A percentile compares a stretch with the other conserved stretches of the same genome.
phyloP scores from a whole-genome alignment of 495 filamentous ascomycete genomes.

The Rostrohypoxylon terebratum region DNA sequence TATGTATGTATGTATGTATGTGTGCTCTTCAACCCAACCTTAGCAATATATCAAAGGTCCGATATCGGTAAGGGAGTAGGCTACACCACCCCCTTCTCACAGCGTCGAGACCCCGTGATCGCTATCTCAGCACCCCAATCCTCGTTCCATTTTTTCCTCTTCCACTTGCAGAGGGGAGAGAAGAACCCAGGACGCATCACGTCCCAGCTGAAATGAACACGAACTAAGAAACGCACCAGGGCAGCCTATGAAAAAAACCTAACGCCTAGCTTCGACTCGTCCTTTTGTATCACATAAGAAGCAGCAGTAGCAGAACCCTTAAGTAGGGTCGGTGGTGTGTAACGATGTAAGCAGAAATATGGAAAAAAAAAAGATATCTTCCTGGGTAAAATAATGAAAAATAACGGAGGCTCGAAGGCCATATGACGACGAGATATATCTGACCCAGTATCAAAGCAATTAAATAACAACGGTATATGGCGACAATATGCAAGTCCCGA shows the following conservation, averaged over 20 bases:
- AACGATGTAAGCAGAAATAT: not conserved
- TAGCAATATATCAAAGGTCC: not conserved
- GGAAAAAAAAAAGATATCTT: not conserved
- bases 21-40: not conserved
- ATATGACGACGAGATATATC: slow-evolving; percentile 17
- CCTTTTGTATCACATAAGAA: not conserved
- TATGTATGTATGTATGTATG: not conserved
- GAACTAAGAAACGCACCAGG: not conserved
- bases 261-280: not conserved
- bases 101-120: too few relatives aligned
- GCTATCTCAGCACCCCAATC: not conserved
- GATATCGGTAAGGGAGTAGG: too few relatives aligned
- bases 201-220: not conserved
- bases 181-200: not conserved
- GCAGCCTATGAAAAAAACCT: not conserved
- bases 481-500: not conserved
- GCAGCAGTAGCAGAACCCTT: not conserved
- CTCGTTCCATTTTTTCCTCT: not conserved
- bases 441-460: not conserved
- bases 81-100: too few relatives aligned
- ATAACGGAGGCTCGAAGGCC: slow-evolving; percentile 16
- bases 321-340: not conserved
- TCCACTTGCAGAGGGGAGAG: not conserved
- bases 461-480: slow-evolving; percentile 5
- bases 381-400: not conserved